Evolutionary conservation across 495 filamentous ascomycete species (phyloP), one percentile per base, ranked within the genome.

Genomic region (Aspergillus sclerotioniger): DNA sequence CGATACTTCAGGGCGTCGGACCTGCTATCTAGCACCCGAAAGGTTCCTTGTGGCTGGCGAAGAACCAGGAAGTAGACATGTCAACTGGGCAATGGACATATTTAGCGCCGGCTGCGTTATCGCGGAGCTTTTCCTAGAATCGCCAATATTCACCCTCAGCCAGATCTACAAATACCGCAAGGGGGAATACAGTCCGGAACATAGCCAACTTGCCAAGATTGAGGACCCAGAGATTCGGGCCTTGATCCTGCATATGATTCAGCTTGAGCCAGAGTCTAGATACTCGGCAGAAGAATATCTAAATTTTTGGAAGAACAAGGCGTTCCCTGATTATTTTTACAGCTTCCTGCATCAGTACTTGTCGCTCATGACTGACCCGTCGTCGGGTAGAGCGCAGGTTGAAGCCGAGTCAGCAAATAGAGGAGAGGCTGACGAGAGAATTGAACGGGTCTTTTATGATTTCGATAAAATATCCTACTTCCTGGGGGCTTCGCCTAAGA

Each of bases 381-480:
- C 87, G 3, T 88, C 90, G 29, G 91, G 90, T 2, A 86, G 85
- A 53, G 79, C 81, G 41, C 75, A 83, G 17, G 76, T 89, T 8
- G 84, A 84, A 19, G 79, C 84, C 1, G 82, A 84, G 16, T 76
- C 79, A 17, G 81, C 81, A 41, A 91, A 88, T 58, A 75, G 90
- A 58, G 88, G 87, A 41, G 89, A 96, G 64, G 83, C 91, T 0
- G 95, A 99, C 71, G 90, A 96, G 58, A 82, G 95, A 39, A 98
- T 99, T 56, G 91, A 98, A 64, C 81, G 91, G 55, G 84, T 98
- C 4, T 96, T 88, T 71, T 81, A 87, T 54, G 95, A 99, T 63
- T 99, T 97, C 75, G 95, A 99, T 68, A 97, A 98, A 70, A 94
- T 99, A 58, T 89, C 92, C 0, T 94, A 92, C 66, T 94, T 96